phyloP scores from a whole-genome alignment of 1,284 basidiomycete genomes.

The Uromyces viciae-fabae region DNA sequence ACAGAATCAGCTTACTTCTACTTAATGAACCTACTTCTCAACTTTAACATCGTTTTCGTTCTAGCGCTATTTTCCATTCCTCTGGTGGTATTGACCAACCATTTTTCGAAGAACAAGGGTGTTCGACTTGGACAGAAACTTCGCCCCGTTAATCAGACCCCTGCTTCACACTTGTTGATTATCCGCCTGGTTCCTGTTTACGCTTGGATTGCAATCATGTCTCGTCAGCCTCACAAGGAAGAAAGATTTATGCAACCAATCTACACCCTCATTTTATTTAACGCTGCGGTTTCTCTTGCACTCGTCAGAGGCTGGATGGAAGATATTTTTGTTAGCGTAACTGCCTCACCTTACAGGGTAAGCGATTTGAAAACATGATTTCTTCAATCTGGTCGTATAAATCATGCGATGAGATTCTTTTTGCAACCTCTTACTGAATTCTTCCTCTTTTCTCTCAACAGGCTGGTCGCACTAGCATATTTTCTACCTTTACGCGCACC shows the following conservation, averaged over 20 bases:
- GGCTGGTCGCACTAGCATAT: slow-evolving; percentile 72
- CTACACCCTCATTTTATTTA: slow-evolving; percentile 87
- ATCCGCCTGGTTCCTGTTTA: slow-evolving; percentile 80
- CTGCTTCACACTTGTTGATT: slow-evolving; percentile 60
- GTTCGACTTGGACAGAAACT: slow-evolving; percentile 48
- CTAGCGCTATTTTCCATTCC: slow-evolving; percentile 78
- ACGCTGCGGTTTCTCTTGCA: slow-evolving; percentile 80
- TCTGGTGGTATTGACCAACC: slow-evolving; percentile 70
- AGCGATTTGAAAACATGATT: slow-evolving; percentile 51
- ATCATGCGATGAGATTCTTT: neutral
- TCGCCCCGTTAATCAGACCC: slow-evolving; percentile 47
- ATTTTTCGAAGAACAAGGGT: slow-evolving; percentile 75
- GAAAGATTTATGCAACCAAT: slow-evolving; percentile 96
- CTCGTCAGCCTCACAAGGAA: slow-evolving; percentile 86
- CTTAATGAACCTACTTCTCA: slow-evolving; percentile 77
- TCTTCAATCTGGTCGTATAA: too few relatives aligned
- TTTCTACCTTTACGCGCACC: slow-evolving; percentile 70
- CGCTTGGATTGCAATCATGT: slow-evolving; percentile 77
- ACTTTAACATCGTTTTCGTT: slow-evolving; percentile 82
- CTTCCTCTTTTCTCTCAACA: slow-evolving; percentile 52
- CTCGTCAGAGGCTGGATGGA: slow-evolving; percentile 81
- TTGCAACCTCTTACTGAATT: neutral
- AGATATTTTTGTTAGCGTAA: slow-evolving; percentile 67
- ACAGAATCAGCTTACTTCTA: slow-evolving; percentile 83
- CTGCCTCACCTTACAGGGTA: slow-evolving; percentile 77